Evolutionary conservation across 164 flowering plant species (phyloP), one percentile per base, ranked within the genome.

Genomic region (Stephania yunnanensis): DNA sequence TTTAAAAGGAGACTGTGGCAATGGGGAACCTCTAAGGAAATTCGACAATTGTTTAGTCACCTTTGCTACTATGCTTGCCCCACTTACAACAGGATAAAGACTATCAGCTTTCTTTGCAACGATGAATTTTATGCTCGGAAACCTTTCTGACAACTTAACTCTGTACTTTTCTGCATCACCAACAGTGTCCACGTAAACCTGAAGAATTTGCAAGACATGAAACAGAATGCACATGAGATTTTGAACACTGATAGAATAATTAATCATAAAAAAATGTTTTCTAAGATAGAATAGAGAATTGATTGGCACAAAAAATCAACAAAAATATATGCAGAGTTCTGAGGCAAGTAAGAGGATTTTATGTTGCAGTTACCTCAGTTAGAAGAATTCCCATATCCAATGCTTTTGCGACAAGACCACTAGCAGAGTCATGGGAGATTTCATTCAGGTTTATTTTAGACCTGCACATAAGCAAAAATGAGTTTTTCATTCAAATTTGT

Each of bases 41-140:
- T 52, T 22, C 45, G 64, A 3, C 12, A 72, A 48, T 30, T 7
- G 68, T 65, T 30, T 8, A 13, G 68, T 80, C 76, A 92, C 98
- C 95, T 95, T 95, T 36, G 99, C 97, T 68, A 89, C 97, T 75
- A 92, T 95, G 77, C 99, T 93, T 48, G 99, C 97, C 45, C 97
- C 99, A 83, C 99, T 93, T 5, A 93, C 99, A 78, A 91, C 97
- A 48, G 97, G 97, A 82, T 89, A 95, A 64, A 95, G 92, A 85
- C 97, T 90, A 82, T 95, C 99, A 75, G 99, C 99, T 84, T 95
- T 95, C 87, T 95, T 95, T 53, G 97, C 89, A 74, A 93, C 99
- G 45, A 90, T 91, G 80, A 95, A 95, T 76, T 88, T 91, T 67
- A 93, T 82, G 46, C 85, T 78, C 17, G 94, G 97, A 84, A 93